Conservation (phyloP, 441 rosid species). For the Populus hybrid region DNA sequence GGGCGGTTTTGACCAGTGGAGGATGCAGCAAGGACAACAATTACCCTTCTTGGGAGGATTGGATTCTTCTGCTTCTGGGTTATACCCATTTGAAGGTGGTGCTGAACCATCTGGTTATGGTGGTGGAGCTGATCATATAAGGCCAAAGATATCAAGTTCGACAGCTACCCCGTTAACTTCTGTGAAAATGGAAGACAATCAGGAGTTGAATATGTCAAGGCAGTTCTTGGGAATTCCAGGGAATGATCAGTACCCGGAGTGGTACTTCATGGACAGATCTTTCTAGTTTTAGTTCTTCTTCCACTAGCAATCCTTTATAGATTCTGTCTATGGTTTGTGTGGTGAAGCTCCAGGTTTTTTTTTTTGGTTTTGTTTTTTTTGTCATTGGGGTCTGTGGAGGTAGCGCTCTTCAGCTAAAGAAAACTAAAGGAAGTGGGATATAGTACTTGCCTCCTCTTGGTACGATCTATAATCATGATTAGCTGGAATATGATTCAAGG, state of each 20-base stretch:
- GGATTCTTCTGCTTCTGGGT: constrained; percentile 43
- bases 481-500: constrained; percentile 8
- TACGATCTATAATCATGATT: neutral
- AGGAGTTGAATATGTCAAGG: constrained; percentile 43
- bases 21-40: constrained; percentile 48
- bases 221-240: constrained; percentile 44
- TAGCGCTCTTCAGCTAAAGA: constrained; percentile 18
- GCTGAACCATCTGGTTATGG: constrained; percentile 33
- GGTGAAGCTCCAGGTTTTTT: no score
- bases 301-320: constrained; percentile 44
- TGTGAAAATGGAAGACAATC: constrained; percentile 75
- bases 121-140: constrained; percentile 25
- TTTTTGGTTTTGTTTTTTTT: no score
- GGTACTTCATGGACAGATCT: constrained; percentile 70
- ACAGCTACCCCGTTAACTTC: constrained; percentile 47
- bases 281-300: constrained; percentile 74
- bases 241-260: constrained; percentile 60
- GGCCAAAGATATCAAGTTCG: constrained; percentile 43
- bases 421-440: neutral
- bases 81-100: constrained; percentile 54
- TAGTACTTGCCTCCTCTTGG: neutral
- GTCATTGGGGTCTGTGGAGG: neutral
- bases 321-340: constrained; percentile 1
- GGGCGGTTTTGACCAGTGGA: constrained; percentile 63
- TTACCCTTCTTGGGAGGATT: constrained; percentile 54